phyloP scores from a whole-genome alignment of 331 rosid species.

The Pyracantha coccinea region DNA sequence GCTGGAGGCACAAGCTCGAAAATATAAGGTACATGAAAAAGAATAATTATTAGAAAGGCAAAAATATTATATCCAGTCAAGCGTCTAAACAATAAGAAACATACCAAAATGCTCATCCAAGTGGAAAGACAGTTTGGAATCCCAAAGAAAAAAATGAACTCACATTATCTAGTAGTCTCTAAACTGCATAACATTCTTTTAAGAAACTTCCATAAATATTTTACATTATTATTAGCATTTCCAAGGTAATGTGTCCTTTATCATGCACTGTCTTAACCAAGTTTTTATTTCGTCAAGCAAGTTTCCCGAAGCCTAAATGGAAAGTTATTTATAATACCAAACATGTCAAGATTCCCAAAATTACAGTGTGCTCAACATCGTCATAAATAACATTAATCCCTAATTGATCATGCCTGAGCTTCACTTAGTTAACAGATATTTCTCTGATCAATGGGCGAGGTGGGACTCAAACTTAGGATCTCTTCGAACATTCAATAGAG shows the following conservation, averaged over 20 bases:
- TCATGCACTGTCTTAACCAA: not conserved
- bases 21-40: not conserved
- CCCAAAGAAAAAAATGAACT: not conserved
- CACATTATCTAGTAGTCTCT: not conserved
- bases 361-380: not conserved
- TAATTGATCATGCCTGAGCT: not conserved
- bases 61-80: not conserved
- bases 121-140: not conserved
- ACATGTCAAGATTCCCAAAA: not conserved
- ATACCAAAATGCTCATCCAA: not conserved
- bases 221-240: not conserved
- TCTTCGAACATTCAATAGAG: not conserved
- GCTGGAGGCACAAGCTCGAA: conserved; percentile 30
- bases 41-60: conserved; percentile 2
- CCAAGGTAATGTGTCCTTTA: not conserved
- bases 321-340: not conserved
- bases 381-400: not conserved
- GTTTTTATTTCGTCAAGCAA: not conserved
- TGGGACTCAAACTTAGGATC: not conserved
- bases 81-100: not conserved
- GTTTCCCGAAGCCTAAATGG: not conserved
- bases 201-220: not conserved
- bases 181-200: not conserved
- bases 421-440: not conserved
- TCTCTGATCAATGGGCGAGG: not conserved